A percentile compares a stretch with the other conserved stretches of the same genome.
These are phyloP conservation scores for Quercus phellos DNA, from an alignment of 331 rosid species.

Conservation along the genomic window DNA sequence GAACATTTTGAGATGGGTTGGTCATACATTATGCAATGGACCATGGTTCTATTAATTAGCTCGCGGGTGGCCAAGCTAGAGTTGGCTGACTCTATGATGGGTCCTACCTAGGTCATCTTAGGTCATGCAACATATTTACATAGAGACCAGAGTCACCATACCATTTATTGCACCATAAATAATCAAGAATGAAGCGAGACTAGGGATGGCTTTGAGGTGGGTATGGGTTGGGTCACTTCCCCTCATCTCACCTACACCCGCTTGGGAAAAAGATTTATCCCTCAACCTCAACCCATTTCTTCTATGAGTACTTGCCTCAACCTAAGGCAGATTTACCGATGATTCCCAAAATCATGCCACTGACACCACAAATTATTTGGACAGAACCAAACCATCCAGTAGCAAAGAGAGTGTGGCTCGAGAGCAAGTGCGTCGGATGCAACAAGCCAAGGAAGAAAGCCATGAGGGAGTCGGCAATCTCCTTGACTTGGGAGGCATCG, in stretches of 20 bases:
- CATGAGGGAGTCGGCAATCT: conserved; percentile 91
- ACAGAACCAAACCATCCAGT: conserved; percentile 95
- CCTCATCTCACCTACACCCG: no score
- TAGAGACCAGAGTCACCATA: not conserved
- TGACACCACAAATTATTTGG: conserved; percentile 88
- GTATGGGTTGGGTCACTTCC: no score
- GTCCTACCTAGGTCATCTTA: conserved; percentile 26
- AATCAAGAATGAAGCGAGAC: conserved; percentile 5
- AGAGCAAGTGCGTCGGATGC: conserved; percentile 83
- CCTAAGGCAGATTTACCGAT: conserved; percentile 82
- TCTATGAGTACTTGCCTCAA: conserved; percentile 28
- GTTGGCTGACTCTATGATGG: conserved; percentile 7
- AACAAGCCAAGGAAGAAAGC: conserved; percentile 86
- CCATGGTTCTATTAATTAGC: conserved; percentile 18
- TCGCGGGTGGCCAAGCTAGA: conserved; percentile 25
- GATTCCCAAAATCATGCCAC: conserved; percentile 85
- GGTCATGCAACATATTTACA: conserved; percentile 13
- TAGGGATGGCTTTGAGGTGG: no score
- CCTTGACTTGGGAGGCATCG: conserved; percentile 81
- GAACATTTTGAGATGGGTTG: conserved; percentile 38
- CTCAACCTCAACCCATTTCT: no score
- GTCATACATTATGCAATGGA: conserved; percentile 20
- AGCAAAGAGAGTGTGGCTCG: conserved; percentile 80
- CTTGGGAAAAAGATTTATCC: conserved; percentile 25
- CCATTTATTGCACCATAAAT: conserved; percentile 3